Evolutionary conservation across 108 stramenopile species (phyloP), one percentile per base, ranked within the genome.

Genomic region (Pseudonitzschia pungens): DNA sequence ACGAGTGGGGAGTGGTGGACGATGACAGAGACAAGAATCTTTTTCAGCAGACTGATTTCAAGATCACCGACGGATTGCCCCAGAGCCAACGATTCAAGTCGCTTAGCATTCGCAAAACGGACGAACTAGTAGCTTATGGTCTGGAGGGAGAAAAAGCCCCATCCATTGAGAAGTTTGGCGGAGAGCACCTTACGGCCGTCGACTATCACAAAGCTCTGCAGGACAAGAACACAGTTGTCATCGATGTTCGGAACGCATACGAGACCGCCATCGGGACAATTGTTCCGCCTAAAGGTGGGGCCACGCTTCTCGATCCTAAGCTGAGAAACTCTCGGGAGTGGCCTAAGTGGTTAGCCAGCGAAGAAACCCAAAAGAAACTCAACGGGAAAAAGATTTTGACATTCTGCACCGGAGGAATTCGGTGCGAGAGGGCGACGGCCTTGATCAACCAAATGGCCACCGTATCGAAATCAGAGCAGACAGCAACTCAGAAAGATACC

Each of bases 201-300:
- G 88, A 92, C 41, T 95, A 91, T 75, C 89, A 92, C 72, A 69
- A 86, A 41, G 83, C 81, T 14, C 83, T 92, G 83, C 54, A 65
- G 36, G 86, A 92, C 40, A 64, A 69, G 41, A 81, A 92, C 42
- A 83, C 93, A 1, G 93, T 94, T 50, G 81, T 94, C 58, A 84
- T 94, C 24, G 93, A 94, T 82, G 93, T 94, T 32, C 78, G 93
- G 0, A 94, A 94, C 43, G 76, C 76, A 26, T 94, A 94, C 68
- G 93, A 94, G 71, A 71, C 77, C 0, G 82, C 78, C 1, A 88
- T 94, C 57, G 93, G 93, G 9, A 71, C 77, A 15, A 86, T 90
- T 41, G 60, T 78, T 32, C 91, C 91, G 2, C 91, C 91, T 2
- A 62, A 70, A 18, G 75, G 75, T 22, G 89, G 92, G 11, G 92